These are phyloP conservation scores for Solanum arcanum DNA, from an alignment of 257 asterid species.

Conservation along the genomic window DNA sequence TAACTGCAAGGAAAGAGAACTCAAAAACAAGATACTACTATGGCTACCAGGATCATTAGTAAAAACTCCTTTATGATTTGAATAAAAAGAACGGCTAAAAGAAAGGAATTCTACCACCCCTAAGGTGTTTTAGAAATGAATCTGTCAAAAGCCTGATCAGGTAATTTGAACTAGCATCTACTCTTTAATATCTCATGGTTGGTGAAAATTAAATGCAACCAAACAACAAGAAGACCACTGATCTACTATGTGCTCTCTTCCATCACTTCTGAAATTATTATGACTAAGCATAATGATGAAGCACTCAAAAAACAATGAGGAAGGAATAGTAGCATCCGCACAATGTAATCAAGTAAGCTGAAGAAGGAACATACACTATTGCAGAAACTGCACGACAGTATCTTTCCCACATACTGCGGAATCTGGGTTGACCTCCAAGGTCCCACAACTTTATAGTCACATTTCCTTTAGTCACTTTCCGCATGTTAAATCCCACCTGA, in stretches of 20 bases:
- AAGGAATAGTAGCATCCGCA: not conserved
- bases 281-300: not conserved
- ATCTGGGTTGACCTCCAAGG: slow-evolving; percentile 99
- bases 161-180: not conserved
- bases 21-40: not conserved
- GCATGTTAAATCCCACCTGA: slow-evolving; percentile 97
- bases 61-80: not conserved
- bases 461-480: slow-evolving; percentile 93
- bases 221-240: not conserved
- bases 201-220: not conserved
- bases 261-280: not conserved
- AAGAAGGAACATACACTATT: slow-evolving; percentile 57
- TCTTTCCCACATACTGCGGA: slow-evolving; percentile 97
- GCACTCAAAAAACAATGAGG: not conserved
- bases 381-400: slow-evolving; percentile 99
- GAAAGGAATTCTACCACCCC: not conserved
- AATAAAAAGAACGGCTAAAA: not conserved
- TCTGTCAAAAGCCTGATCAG: not conserved
- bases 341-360: not conserved
- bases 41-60: not conserved
- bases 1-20: slow-evolving; percentile 39
- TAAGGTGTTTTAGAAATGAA: not conserved
- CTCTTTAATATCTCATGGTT: not conserved
- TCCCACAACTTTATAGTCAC: slow-evolving; percentile 98
- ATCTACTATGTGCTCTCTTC: not conserved